phyloP scores from a whole-genome alignment of 371 early-diverging fungal genomes.

The Rhizomucor pusillus region DNA sequence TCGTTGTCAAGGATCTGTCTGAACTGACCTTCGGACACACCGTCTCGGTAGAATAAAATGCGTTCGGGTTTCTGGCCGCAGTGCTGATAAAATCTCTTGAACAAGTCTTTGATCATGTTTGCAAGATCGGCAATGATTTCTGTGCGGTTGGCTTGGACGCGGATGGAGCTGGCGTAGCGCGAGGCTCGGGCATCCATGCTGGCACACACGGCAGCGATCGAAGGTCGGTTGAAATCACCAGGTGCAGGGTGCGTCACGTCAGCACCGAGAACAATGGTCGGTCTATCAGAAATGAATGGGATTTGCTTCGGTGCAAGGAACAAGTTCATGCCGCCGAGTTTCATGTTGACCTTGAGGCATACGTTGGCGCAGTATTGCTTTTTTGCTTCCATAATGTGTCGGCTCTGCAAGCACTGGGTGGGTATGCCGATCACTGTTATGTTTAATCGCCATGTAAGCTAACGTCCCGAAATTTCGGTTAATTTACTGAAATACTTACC shows the following conservation, averaged over 20 bases:
- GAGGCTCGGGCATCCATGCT: slow-evolving; percentile 88
- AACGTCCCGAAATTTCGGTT: no score
- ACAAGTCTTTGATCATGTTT: slow-evolving; percentile 79
- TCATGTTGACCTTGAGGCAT: slow-evolving; percentile 86
- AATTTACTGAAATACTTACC: no score
- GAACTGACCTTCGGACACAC: slow-evolving; percentile 92
- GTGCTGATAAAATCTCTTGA: slow-evolving; percentile 77
- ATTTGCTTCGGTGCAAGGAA: slow-evolving; percentile 41
- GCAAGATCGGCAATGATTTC: slow-evolving; percentile 89
- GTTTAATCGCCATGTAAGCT: no score
- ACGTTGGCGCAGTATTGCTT: slow-evolving; percentile 76
- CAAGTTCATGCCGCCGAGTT: slow-evolving; percentile 82
- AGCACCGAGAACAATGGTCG: slow-evolving; percentile 93
- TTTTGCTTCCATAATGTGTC: slow-evolving; percentile 64
- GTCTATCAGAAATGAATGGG: slow-evolving; percentile 63
- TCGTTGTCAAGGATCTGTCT: slow-evolving; percentile 75
- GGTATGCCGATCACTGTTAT: slow-evolving; percentile 84
- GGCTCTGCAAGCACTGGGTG: slow-evolving; percentile 89
- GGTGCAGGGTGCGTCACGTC: slow-evolving; percentile 92
- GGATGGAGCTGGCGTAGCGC: slow-evolving; percentile 78
- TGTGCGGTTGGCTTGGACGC: slow-evolving; percentile 78
- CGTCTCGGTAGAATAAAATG: slow-evolving; percentile 94
- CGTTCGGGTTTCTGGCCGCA: slow-evolving; percentile 78
- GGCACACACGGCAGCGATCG: slow-evolving; percentile 68
- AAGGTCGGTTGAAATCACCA: slow-evolving; percentile 73